Conservation (phyloP, 1,139 yeast genomes). For the Blastobotrys elegans region DNA sequence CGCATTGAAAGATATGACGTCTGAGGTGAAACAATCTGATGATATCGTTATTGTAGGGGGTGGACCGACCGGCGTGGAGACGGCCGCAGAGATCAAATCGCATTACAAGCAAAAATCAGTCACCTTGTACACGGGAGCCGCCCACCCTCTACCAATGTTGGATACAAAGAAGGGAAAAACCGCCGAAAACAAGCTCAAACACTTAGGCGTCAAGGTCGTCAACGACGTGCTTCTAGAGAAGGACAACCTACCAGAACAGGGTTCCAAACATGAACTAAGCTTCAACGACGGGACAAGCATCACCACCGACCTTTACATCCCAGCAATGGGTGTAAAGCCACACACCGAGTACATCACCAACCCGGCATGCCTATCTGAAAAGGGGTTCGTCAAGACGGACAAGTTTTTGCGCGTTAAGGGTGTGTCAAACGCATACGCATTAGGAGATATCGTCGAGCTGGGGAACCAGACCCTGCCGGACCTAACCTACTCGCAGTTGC, state of each 20-base stretch:
- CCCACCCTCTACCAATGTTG: constrained; percentile 21
- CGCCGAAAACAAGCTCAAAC: constrained; percentile 18
- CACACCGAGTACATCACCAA: constrained; percentile 25
- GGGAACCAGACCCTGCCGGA: constrained; percentile 20
- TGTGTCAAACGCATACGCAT: constrained; percentile 22
- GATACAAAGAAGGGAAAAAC: constrained; percentile 13
- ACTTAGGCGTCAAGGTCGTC: constrained; percentile 23
- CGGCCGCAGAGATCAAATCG: constrained; percentile 59
- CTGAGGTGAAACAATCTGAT: constrained; percentile 68
- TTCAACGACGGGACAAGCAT: constrained; percentile 19
- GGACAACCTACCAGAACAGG: constrained; percentile 12
- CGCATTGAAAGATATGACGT: constrained; percentile 67
- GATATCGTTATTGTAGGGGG: constrained; percentile 83
- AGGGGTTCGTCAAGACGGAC: constrained; percentile 22
- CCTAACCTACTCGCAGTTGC: constrained; percentile 17
- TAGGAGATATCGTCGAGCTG: constrained; percentile 26
- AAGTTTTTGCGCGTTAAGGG: constrained; percentile 23
- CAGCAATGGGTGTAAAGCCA: constrained; percentile 23
- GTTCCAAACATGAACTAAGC: background rate
- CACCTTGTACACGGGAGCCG: constrained; percentile 24
- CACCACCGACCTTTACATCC: constrained; percentile 20
- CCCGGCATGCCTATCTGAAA: constrained; percentile 17
- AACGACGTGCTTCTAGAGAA: constrained; percentile 16
- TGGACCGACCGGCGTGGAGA: constrained; percentile 90
- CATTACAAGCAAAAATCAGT: constrained; percentile 23